phyloP scores from a whole-genome alignment of 164 flowering plant genomes.

The Vitis labrusca region DNA sequence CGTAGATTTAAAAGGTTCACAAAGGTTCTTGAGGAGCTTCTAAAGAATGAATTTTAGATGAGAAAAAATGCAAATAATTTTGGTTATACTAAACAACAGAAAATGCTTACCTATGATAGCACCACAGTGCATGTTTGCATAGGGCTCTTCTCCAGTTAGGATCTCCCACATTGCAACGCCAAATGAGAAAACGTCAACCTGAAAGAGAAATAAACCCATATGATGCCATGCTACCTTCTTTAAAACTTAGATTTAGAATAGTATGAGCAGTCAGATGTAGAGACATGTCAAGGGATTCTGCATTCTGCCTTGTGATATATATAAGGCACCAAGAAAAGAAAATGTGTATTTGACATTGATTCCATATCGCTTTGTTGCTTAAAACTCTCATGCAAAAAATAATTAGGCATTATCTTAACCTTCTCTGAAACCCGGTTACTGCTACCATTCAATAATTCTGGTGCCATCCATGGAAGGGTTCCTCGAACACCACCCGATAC shows the following conservation, averaged over 20 bases:
- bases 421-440: constrained; percentile 61
- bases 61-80: background rate
- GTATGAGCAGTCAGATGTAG: too few species aligned
- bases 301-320: too few species aligned
- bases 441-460: constrained; percentile 61
- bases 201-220: background rate
- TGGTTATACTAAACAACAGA: background rate
- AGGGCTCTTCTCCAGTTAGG: constrained; percentile 88
- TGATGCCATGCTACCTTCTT: background rate
- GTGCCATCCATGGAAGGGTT: constrained; percentile 83
- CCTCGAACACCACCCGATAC: constrained; percentile 72
- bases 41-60: too few species aligned
- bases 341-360: too few species aligned
- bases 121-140: constrained; percentile 88
- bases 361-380: too few species aligned
- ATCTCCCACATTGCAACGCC: constrained; percentile 92
- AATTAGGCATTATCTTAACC: constrained; percentile 22
- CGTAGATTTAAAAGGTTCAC: too few species aligned
- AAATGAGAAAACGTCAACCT: constrained; percentile 78
- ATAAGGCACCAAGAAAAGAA: too few species aligned
- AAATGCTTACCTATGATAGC: constrained; percentile 54
- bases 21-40: too few species aligned
- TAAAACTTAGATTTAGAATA: background rate
- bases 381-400: too few species aligned
- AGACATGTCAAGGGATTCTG: too few species aligned